Evolutionary conservation across 139 green algal genomes (phyloP).

Genomic region (Edaphochlamys debaryana): DNA sequence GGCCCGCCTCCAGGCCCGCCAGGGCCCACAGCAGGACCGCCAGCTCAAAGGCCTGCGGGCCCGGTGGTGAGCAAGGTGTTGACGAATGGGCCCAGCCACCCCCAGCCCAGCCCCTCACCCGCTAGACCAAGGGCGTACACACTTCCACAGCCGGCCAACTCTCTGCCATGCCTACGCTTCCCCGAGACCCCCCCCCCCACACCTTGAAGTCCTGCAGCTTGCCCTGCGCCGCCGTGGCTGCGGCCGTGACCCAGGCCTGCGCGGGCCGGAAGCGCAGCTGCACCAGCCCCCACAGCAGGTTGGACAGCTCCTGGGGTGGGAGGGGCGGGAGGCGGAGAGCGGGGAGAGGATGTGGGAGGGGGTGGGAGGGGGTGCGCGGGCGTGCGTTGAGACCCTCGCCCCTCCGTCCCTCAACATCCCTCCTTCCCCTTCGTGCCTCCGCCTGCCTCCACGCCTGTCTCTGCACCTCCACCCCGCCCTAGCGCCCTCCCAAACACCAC

Average conservation of each 20-base stretch:
- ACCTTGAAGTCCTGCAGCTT: slow-evolving; percentile 4
- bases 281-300: slow-evolving; percentile 45
- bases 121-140: too few species aligned
- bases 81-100: neutral
- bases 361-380: too few species aligned
- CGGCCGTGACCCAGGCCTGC: neutral
- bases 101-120: neutral
- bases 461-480: too few species aligned
- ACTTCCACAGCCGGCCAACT: too few species aligned
- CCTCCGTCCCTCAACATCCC: too few species aligned
- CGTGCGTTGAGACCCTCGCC: too few species aligned
- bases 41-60: slow-evolving; percentile 38
- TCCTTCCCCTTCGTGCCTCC: too few species aligned
- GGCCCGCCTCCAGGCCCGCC: slow-evolving; percentile 26
- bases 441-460: too few species aligned
- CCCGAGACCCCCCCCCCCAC: neutral
- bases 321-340: neutral
- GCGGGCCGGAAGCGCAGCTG: slow-evolving; percentile 10
- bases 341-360: neutral
- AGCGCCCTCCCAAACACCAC: too few species aligned
- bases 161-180: too few species aligned
- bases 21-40: slow-evolving; percentile 51
- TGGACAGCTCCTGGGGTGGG: slow-evolving; percentile 44
- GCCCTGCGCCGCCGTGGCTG: neutral
- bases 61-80: neutral